These are phyloP conservation scores for Linaria vulgaris DNA, from an alignment of 257 asterid species.

Conservation along the genomic window DNA sequence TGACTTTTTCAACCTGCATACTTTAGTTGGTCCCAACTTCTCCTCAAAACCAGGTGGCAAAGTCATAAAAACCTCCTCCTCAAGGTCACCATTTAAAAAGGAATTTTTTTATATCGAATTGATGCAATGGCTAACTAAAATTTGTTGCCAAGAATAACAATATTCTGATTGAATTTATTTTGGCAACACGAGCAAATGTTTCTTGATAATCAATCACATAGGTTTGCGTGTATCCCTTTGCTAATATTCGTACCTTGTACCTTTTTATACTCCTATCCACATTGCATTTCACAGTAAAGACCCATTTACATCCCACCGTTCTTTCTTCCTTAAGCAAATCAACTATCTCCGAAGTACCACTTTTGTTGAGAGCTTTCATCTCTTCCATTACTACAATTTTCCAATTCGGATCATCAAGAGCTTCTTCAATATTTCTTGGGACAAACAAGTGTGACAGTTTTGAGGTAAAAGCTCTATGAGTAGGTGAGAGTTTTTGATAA, in stretches of 20 bases:
- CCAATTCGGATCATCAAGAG: neutral
- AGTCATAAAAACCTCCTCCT: neutral
- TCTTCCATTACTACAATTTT: too few relatives aligned
- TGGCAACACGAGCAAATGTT: too few relatives aligned
- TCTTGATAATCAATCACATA: neutral
- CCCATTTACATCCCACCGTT: neutral
- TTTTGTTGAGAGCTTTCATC: too few relatives aligned
- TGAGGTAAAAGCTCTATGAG: neutral
- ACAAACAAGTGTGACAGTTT: neutral
- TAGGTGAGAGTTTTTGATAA: neutral
- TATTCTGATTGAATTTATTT: neutral
- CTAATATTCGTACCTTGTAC: neutral
- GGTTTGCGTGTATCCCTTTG: neutral
- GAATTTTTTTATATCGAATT: too few relatives aligned
- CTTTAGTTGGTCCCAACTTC: neutral
- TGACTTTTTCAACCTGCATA: too few relatives aligned
- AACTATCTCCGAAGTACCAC: neutral
- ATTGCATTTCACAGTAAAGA: neutral
- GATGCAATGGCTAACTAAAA: too few relatives aligned
- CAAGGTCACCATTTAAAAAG: too few relatives aligned
- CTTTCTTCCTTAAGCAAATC: neutral
- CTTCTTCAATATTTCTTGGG: conserved; percentile 2
- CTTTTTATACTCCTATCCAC: too few relatives aligned
- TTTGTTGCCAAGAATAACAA: neutral
- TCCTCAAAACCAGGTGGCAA: neutral